Evolutionary conservation across 495 filamentous ascomycete species (phyloP), one percentile per base, ranked within the genome.

Genomic region (Aspergillus saccharolyticus): DNA sequence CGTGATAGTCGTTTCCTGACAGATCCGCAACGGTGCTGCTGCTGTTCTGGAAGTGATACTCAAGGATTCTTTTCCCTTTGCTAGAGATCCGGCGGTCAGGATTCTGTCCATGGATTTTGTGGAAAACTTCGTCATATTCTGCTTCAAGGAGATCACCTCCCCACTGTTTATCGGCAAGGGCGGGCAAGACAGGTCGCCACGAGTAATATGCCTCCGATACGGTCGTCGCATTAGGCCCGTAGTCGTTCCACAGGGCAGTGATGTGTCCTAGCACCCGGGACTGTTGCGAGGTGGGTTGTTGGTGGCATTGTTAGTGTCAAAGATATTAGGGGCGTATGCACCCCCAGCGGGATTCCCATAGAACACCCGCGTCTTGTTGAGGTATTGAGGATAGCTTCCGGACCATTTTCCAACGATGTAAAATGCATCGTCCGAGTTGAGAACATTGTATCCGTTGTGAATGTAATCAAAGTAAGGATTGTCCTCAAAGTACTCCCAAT

Each of bases 151-250:
- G 62, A 24, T 74, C 67, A 0, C 79, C 78, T 21, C 79, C 78
- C 78, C 79, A 82, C 59, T 82, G 79, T 65, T 82, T 82, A 61
- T 82, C 79, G 14, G 67, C 76, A 7, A 82, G 63, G 6, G 79
- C 78, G 2, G 79, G 77, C 12, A 80, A 68, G 1, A 71, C 70
- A 28, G 78, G 66, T 15, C 72, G 69, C 71, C 74, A 77, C 2
- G 77, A 70, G 55, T 80, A 78, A 60, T 80, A 82, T 0, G 76
- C 72, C 55, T 80, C 74, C 25, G 71, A 64, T 28, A 72, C 75
- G 2, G 74, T 68, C n/a, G 74, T 70, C 12, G 76, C 66, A 55
- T 80, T 80, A 0, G 72, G 63, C 5, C 79, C 79, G 44, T 70
- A 80, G 57, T 82, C 79, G 52, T 81, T 82, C 79, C 79, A 82